These are phyloP conservation scores for Coemansia sp. DNA, from an alignment of 192 early-diverging fungal species.

Conservation along the genomic window DNA sequence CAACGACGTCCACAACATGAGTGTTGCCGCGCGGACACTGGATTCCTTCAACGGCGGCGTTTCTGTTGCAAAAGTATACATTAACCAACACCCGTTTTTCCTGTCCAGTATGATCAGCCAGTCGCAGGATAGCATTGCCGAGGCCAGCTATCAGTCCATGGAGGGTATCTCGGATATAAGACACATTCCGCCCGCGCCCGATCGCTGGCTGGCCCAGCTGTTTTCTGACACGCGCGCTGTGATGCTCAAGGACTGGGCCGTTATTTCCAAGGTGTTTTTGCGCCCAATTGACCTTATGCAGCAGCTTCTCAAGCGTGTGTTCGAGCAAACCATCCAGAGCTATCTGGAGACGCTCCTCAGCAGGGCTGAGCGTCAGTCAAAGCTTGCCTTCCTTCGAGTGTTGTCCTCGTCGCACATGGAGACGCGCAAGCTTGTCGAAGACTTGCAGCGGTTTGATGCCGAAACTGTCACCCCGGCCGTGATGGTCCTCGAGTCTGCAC, in stretches of 20 bases:
- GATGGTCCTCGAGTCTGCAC: constrained; percentile 50
- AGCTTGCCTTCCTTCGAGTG: constrained; percentile 79
- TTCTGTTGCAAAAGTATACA: constrained; percentile 91
- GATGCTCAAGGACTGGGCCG: constrained; percentile 84
- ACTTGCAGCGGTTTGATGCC: constrained; percentile 81
- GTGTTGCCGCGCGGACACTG: constrained; percentile 79
- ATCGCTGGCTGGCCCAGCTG: constrained; percentile 73
- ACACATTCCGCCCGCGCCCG: constrained; percentile 63
- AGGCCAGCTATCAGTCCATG: constrained; percentile 51
- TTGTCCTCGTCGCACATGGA: constrained; percentile 73
- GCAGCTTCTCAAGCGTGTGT: constrained; percentile 91
- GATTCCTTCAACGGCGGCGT: constrained; percentile 95
- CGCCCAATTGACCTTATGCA: constrained; percentile 89
- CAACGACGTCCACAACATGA: constrained; percentile 71
- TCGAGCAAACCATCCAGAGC: constrained; percentile 95
- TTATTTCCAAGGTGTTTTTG: constrained; percentile 94
- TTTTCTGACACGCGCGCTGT: constrained; percentile 84
- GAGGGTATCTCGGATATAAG: constrained; percentile 49
- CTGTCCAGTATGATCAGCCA: constrained; percentile 77
- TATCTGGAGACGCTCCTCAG: constrained; percentile 81
- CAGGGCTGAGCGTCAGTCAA: constrained; percentile 69
- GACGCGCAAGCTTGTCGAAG: constrained; percentile 71
- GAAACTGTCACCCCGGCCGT: constrained; percentile 58
- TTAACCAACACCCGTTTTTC: constrained; percentile 98
- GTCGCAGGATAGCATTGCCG: constrained; percentile 53